These are phyloP conservation scores for Hawksworthiomyces lignivorus DNA, from an alignment of 2,329 filamentous ascomycete genomes.

Conservation along the genomic window DNA sequence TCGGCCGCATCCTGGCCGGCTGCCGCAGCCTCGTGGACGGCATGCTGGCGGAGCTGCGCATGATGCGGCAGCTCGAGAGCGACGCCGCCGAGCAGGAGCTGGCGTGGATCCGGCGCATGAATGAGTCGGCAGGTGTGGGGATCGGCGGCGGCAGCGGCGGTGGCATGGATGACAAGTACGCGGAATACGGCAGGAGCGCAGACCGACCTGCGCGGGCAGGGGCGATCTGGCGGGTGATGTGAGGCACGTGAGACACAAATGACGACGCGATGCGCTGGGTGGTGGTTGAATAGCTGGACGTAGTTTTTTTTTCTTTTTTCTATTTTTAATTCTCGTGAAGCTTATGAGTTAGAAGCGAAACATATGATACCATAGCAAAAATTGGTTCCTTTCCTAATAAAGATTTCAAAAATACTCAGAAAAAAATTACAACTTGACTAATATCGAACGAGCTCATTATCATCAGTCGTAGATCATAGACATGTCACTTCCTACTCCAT, in stretches of 20 bases:
- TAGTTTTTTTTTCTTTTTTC: too few species aligned
- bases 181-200: too few species aligned
- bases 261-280: too few species aligned
- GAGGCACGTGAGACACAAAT: too few species aligned
- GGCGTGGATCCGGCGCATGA: conserved; percentile 51
- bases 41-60: conserved; percentile 55
- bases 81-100: conserved; percentile 49
- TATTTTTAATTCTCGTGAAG: too few species aligned
- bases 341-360: too few species aligned
- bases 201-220: conserved; percentile 33
- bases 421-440: not conserved
- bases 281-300: too few species aligned
- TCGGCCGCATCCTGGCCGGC: conserved; percentile 40
- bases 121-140: conserved; percentile 28
- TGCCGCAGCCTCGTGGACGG: conserved; percentile 43
- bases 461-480: too few species aligned
- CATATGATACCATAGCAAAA: too few species aligned
- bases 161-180: conserved; percentile 20
- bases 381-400: too few species aligned
- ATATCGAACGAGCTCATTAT: too few species aligned
- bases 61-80: conserved; percentile 55
- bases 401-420: not conserved
- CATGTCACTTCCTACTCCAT: not conserved
- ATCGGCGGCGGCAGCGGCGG: not conserved
- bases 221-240: conserved; percentile 39